Evolutionary conservation across 2,329 filamentous ascomycete species (phyloP).

Genomic region (Sporothrix humicola): DNA sequence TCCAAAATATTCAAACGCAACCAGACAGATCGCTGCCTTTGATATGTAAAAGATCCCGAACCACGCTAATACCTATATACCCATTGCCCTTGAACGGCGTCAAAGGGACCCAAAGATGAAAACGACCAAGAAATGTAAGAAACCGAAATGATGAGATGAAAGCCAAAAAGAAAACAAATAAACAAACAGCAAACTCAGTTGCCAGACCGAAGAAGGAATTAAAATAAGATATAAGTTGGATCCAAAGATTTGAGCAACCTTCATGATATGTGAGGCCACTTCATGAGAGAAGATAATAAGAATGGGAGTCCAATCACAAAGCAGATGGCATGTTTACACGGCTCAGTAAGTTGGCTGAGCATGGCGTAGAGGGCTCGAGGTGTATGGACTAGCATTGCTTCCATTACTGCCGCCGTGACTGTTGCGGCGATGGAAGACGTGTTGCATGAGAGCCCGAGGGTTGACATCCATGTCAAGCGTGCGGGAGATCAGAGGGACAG

Average conservation of each 20-base stretch:
- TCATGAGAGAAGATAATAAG: neutral
- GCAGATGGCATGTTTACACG: neutral
- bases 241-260: neutral
- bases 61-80: neutral
- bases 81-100: neutral
- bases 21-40: neutral
- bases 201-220: neutral
- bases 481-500: slow-evolving; percentile 46
- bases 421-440: slow-evolving; percentile 45
- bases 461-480: slow-evolving; percentile 46
- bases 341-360: slow-evolving; percentile 38
- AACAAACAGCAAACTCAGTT: neutral
- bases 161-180: neutral
- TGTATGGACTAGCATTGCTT: slow-evolving; percentile 25
- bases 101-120: neutral
- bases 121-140: neutral
- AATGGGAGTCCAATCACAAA: neutral
- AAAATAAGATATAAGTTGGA: neutral
- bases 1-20: neutral
- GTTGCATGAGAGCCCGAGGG: slow-evolving; percentile 47
- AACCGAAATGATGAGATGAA: neutral
- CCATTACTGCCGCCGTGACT: slow-evolving; percentile 38
- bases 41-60: neutral
- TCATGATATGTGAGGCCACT: neutral
- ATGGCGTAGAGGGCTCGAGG: slow-evolving; percentile 39